phyloP scores from a whole-genome alignment of 305 asterid species.

The Coffea humblotiana region DNA sequence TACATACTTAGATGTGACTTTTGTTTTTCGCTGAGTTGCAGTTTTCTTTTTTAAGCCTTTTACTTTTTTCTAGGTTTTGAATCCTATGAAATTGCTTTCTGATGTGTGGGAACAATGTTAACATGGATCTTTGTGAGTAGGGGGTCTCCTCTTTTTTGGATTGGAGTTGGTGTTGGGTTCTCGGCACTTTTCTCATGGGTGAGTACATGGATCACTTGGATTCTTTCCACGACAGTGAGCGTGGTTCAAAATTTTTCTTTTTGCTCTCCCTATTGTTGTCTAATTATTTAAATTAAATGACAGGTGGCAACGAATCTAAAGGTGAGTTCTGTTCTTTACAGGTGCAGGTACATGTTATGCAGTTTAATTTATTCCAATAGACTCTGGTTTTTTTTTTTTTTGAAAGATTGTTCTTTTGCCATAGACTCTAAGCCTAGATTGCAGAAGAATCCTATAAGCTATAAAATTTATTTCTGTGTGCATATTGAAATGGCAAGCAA shows the following conservation, averaged over 20 bases:
- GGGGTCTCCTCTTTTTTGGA: slow-evolving; percentile 96
- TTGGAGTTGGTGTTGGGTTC: slow-evolving; percentile 92
- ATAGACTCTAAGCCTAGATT: not conserved
- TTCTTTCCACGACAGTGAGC: slow-evolving; percentile 2
- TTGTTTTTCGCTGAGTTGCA: slow-evolving; percentile 1
- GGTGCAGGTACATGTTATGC: slow-evolving; percentile 14
- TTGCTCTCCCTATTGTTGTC: slow-evolving; percentile 16
- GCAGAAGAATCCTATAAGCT: not conserved
- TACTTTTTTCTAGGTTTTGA: not conserved
- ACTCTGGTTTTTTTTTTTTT: not conserved
- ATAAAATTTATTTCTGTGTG: not conserved
- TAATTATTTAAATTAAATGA: slow-evolving; percentile 34
- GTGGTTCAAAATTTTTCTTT: slow-evolving; percentile 1
- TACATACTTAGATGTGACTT: slow-evolving; percentile 6
- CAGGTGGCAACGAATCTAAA: slow-evolving; percentile 78
- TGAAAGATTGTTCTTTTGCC: not conserved
- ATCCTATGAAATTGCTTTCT: not conserved
- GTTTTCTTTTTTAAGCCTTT: not conserved
- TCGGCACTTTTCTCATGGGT: slow-evolving; percentile 95
- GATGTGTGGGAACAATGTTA: not conserved
- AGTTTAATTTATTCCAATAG: slow-evolving; percentile 1
- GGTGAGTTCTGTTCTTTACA: slow-evolving; percentile 45
- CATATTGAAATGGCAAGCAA: slow-evolving; percentile 1
- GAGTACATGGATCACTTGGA: slow-evolving; percentile 24
- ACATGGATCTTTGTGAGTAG: slow-evolving; percentile 31